phyloP scores from a whole-genome alignment of 495 filamentous ascomycete species.

The Xylaria cubensis region DNA sequence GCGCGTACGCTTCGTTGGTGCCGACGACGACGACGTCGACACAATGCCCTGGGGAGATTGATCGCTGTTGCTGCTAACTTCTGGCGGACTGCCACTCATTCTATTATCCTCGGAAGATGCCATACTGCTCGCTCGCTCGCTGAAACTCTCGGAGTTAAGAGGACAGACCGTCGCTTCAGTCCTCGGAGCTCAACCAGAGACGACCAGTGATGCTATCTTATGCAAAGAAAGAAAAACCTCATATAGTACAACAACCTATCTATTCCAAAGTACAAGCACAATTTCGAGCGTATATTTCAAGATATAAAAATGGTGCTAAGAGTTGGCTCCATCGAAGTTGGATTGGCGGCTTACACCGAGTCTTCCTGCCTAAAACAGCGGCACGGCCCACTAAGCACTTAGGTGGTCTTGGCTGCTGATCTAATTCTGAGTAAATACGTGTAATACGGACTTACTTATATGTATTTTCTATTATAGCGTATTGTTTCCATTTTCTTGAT shows the following conservation, averaged over 20 bases:
- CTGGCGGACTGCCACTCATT: neutral
- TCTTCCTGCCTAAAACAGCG: neutral
- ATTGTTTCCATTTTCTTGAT: neutral
- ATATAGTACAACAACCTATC: neutral
- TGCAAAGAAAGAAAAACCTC: too few species aligned
- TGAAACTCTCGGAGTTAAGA: neutral
- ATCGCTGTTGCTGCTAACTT: neutral
- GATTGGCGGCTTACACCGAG: neutral
- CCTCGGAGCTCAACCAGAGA: neutral
- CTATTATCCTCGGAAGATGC: constrained; percentile 4
- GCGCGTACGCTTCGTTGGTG: constrained; percentile 44
- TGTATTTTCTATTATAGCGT: neutral
- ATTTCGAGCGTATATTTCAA: neutral
- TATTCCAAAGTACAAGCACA: neutral
- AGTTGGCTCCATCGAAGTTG: neutral
- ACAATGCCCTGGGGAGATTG: constrained; percentile 2
- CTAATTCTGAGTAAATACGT: neutral
- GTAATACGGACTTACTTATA: neutral
- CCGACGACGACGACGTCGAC: neutral
- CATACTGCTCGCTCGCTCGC: neutral
- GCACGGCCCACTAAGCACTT: neutral
- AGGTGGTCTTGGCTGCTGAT: neutral
- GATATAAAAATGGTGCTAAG: neutral
- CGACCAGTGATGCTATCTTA: neutral
- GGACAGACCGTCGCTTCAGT: neutral